phyloP scores from a whole-genome alignment of 2,329 filamentous ascomycete species.

The Aspergillus unguis region DNA sequence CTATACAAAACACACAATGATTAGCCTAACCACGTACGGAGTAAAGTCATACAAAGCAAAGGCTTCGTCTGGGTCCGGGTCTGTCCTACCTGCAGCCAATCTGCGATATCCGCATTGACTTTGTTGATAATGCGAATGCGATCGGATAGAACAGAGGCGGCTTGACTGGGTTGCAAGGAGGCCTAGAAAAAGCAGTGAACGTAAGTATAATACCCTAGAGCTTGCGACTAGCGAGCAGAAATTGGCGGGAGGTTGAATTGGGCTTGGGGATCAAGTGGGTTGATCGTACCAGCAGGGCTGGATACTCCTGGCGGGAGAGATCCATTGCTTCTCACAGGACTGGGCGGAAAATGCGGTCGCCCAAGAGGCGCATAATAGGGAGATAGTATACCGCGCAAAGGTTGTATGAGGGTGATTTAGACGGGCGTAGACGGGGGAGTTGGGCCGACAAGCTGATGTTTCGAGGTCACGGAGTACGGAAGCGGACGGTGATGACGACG shows the following conservation, averaged over 20 bases:
- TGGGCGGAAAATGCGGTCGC: conserved; percentile 17
- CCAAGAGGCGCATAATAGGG: conserved; percentile 34
- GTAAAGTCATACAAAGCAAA: conserved; percentile 3
- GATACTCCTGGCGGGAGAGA: conserved; percentile 84
- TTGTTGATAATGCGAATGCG: conserved; percentile 82
- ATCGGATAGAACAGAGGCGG: conserved; percentile 77
- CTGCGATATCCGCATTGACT: conserved; percentile 86
- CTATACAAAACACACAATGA: conserved; percentile 46
- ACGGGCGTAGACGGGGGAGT: conserved; percentile 10
- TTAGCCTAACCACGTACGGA: no score
- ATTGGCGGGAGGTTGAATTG: no score
- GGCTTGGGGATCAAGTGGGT: neutral
- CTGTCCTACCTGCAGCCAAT: conserved; percentile 82
- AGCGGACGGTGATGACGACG: conserved; percentile 14
- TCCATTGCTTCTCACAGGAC: conserved; percentile 56
- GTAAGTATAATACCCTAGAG: neutral
- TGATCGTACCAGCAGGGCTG: conserved; percentile 78
- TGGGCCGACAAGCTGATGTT: conserved; percentile 1
- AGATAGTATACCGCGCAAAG: conserved; percentile 17
- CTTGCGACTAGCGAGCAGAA: no score
- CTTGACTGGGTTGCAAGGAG: conserved; percentile 74
- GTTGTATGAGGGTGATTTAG: conserved; percentile 6
- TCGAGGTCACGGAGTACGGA: conserved; percentile 5
- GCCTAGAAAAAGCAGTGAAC: conserved; percentile 52
- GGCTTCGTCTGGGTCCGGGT: no score